Base-by-base conservation (phyloP, 2,329 filamentous ascomycete genomes). In the Penicillium paneum region DNA sequence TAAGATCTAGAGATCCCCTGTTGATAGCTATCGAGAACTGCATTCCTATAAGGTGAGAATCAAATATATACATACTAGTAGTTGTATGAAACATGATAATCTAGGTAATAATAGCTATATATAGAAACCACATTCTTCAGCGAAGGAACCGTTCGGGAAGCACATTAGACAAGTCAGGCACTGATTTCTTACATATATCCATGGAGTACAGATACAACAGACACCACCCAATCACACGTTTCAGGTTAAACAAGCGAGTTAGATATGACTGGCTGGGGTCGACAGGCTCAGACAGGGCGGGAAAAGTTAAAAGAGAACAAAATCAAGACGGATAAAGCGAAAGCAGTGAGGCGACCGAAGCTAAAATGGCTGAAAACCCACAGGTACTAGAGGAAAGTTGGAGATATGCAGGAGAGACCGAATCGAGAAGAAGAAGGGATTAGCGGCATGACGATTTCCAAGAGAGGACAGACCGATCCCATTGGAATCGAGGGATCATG, bases 71-170 rank as follows among this genome's bases (percentile, higher is more conserved):
- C 21, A 24, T 24, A 24, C 21, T n/a, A n/a, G 5, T 36, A n/a
- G 8, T 32, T 38, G 29, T 47, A 24, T 47, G 45, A 19, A 45
- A 26, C 13, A 19, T n/a, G 13, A 21, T 26, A 40, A 40, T 26
- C 13, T 32, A 26, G 24, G 24, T 26, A 26, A 6, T 12, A 39
- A 12, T 21, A 38, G 28, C 49, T 52, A 52, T 46, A 52, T 46
- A 39, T 51, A 45, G 50, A 28, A 45, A 36, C 31, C 8, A 44
- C 31, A 42, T 52, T 52, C 49, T 52, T 49, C 28, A 49, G 36
- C 40, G 36, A 31, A 32, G 10, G 49, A 56, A 49, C 43, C 32
- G 24, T 35, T 42, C 54, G 49, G 43, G 49, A 49, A 32, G 32
- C 32, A 19, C 48, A 36, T 49, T 36, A 36, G 28, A 21, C 36